Evolutionary conservation across 2,329 filamentous ascomycete species (phyloP).

Genomic region (Exophiala oligosperma): DNA sequence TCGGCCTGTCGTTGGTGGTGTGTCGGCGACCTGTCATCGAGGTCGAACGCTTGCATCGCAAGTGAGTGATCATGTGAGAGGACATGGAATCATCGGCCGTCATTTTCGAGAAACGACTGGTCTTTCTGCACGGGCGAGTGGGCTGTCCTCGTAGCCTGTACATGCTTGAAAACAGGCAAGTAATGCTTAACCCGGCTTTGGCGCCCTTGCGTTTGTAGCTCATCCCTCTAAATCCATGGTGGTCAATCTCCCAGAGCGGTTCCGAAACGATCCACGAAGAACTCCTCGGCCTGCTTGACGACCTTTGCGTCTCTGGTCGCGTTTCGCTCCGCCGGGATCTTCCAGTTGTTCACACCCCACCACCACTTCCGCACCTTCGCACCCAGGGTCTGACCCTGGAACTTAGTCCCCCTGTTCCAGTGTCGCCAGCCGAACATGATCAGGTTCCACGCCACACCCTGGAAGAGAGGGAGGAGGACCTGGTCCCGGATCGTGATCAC

Average conservation of each 20-base stretch:
- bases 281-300: slow-evolving; percentile 43
- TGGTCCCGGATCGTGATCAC: slow-evolving; percentile 89
- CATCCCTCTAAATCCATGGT: not conserved
- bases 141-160: no score
- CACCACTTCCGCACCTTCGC: slow-evolving; percentile 82
- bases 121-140: no score
- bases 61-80: no score
- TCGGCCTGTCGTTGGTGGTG: no score
- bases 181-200: no score
- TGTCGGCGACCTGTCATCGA: no score
- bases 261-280: slow-evolving; percentile 29
- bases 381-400: slow-evolving; percentile 75
- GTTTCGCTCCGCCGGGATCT: slow-evolving; percentile 52
- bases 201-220: no score
- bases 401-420: slow-evolving; percentile 78
- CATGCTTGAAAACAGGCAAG: no score
- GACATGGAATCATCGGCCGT: no score
- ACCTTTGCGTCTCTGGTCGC: slow-evolving; percentile 32
- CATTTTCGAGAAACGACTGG: no score
- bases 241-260: slow-evolving; percentile 27
- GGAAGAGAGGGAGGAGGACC: slow-evolving; percentile 77
- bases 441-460: slow-evolving; percentile 87
- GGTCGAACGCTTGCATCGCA: no score
- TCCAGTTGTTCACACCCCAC: slow-evolving; percentile 93
- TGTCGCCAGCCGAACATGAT: slow-evolving; percentile 82